A percentile compares a stretch with the other conserved stretches of the same genome.
Evolutionary conservation across 495 filamentous ascomycete species (phyloP).

Genomic region (Lophiostoma macrostomum): DNA sequence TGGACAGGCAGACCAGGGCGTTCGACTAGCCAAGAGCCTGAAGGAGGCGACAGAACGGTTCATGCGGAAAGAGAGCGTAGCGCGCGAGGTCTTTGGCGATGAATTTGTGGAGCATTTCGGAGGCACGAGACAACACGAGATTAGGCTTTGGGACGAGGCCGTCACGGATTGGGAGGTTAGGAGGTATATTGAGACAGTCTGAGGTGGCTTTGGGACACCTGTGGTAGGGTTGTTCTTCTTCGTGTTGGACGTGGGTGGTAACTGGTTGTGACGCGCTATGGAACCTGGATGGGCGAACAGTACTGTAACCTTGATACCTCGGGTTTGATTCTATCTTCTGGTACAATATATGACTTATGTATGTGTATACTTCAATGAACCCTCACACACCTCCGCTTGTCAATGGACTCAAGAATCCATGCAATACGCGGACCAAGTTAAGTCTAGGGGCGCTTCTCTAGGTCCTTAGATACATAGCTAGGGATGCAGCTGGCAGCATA

Average conservation of each 20-base stretch:
- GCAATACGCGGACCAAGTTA: too few relatives aligned
- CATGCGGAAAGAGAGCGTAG: conserved; percentile 70
- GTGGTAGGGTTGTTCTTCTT: neutral
- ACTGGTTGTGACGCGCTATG: too few relatives aligned
- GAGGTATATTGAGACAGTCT: conserved; percentile 74
- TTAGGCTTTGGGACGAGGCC: conserved; percentile 87
- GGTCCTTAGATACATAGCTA: too few relatives aligned
- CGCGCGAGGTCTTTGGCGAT: conserved; percentile 87
- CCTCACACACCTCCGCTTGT: neutral
- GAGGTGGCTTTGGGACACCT: neutral
- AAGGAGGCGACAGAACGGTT: conserved; percentile 79
- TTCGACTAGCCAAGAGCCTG: conserved; percentile 73
- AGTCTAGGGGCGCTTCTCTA: too few relatives aligned
- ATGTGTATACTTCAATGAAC: neutral
- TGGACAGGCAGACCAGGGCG: conserved; percentile 60
- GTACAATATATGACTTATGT: too few relatives aligned
- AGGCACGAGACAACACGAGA: conserved; percentile 89
- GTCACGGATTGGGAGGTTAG: conserved; percentile 85
- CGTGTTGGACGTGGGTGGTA: too few relatives aligned
- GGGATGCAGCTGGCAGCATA: too few relatives aligned
- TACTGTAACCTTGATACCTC: too few relatives aligned
- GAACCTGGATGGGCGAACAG: too few relatives aligned
- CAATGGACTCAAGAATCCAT: too few relatives aligned
- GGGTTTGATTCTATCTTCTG: too few relatives aligned
- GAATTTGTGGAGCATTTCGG: conserved; percentile 94